Conservation (phyloP, 768 basidiomycete species). For the Myochromella boudieri region DNA sequence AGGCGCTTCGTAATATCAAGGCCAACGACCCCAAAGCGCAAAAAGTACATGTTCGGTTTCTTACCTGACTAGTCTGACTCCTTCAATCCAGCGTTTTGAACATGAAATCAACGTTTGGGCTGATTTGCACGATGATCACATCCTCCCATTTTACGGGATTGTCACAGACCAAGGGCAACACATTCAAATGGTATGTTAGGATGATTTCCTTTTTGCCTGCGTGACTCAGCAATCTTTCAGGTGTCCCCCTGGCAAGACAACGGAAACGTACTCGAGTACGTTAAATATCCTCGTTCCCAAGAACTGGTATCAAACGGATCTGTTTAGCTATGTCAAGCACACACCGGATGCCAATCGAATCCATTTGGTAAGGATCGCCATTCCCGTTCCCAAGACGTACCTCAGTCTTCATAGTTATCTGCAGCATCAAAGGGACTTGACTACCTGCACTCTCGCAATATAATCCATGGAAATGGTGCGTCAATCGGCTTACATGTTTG, state of each 20-base stretch:
- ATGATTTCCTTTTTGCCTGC: background rate
- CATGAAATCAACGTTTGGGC: constrained; percentile 58
- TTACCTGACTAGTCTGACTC: too few species aligned
- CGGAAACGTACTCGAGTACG: constrained; percentile 54
- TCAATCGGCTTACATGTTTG: constrained; percentile 11
- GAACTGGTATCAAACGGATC: background rate
- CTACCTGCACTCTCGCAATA: constrained; percentile 50
- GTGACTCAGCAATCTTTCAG: constrained; percentile 27
- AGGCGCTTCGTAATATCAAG: constrained; percentile 48
- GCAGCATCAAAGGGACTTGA: constrained; percentile 58
- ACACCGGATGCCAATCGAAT: constrained; percentile 38
- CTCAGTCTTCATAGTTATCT: constrained; percentile 34
- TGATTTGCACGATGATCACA: constrained; percentile 47
- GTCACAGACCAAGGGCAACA: constrained; percentile 51
- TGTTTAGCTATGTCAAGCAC: constrained; percentile 38
- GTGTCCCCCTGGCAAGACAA: constrained; percentile 65
- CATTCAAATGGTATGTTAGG: constrained; percentile 42
- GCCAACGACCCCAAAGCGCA: constrained; percentile 40
- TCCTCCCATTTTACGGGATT: constrained; percentile 56
- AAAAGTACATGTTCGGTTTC: constrained; percentile 37
- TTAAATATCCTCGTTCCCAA: background rate
- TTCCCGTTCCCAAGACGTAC: background rate
- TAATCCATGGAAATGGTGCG: constrained; percentile 65
- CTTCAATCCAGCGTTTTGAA: constrained; percentile 46
- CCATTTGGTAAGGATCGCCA: constrained; percentile 35